Percentiles rank a stretch among this genome's conserved stretches.
Evolutionary conservation across 2,329 filamentous ascomycete species (phyloP).

Genomic region (Neonectria magnoliae): DNA sequence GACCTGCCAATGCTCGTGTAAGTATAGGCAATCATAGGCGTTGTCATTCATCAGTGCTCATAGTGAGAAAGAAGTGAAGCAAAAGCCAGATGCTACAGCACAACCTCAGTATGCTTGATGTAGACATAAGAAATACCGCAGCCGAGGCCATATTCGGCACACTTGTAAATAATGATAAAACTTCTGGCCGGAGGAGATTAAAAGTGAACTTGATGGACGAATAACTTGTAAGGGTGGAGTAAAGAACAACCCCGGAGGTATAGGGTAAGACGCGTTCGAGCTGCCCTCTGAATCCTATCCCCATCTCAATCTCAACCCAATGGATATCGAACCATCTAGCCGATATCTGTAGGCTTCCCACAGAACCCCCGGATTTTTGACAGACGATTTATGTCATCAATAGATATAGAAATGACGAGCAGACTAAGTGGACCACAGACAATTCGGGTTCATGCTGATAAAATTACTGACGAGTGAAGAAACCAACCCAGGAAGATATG

Average conservation of each 20-base stretch:
- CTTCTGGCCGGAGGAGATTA: too few relatives aligned
- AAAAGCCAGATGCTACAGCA: too few relatives aligned
- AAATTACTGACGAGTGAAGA: too few relatives aligned
- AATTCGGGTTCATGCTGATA: too few relatives aligned
- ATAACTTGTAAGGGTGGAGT: neutral
- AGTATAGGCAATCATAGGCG: too few relatives aligned
- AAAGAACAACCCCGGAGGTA: neutral
- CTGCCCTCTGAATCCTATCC: neutral
- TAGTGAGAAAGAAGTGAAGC: too few relatives aligned
- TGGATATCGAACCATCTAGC: neutral
- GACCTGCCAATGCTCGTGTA: too few relatives aligned
- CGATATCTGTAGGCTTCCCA: neutral
- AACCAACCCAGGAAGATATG: neutral
- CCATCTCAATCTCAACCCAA: too few relatives aligned
- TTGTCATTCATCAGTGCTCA: too few relatives aligned
- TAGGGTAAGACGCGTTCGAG: neutral
- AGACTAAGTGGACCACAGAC: too few relatives aligned
- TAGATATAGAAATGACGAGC: too few relatives aligned
- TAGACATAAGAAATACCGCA: neutral
- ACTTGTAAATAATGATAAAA: rapidly evolving
- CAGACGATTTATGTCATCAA: neutral
- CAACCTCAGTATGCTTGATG: neutral
- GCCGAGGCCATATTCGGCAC: neutral
- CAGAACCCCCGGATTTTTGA: neutral
- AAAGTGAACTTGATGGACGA: too few relatives aligned